A percentile compares a stretch with the other conserved stretches of the same genome.
Conservation (phyloP, 148 eudicot genomes). For the Cornus controversa region DNA sequence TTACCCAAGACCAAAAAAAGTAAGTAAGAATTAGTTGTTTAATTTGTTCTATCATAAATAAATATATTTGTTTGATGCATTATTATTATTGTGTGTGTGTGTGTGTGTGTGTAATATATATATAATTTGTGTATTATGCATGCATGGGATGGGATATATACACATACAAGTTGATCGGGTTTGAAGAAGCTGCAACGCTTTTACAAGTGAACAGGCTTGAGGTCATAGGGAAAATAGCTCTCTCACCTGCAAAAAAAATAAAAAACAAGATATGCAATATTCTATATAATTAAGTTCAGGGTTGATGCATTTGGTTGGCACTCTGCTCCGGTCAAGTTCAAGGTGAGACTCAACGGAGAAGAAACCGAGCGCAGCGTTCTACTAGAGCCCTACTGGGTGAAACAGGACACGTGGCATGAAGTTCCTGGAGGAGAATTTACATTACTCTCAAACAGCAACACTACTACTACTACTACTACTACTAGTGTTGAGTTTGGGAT, state of each 20-base stretch:
- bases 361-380: background rate
- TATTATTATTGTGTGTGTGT: too few relatives aligned
- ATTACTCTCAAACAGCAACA: background rate
- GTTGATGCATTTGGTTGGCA: slow-evolving; percentile 8
- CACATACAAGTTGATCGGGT: background rate
- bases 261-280: too few relatives aligned
- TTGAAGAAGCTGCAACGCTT: background rate
- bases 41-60: too few relatives aligned
- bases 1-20: too few relatives aligned
- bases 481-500: slow-evolving; percentile 1
- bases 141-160: too few relatives aligned
- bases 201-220: slow-evolving; percentile 5
- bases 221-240: background rate
- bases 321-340: slow-evolving; percentile 1
- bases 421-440: background rate
- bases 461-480: too few relatives aligned
- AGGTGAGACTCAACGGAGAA: background rate
- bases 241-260: too few relatives aligned
- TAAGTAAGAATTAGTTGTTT: too few relatives aligned
- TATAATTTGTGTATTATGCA: too few relatives aligned
- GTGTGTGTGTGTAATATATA: too few relatives aligned
- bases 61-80: too few relatives aligned
- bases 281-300: background rate
- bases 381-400: background rate
- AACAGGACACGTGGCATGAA: background rate